phyloP scores from a whole-genome alignment of 1,284 basidiomycete species.

The Heterobasidion parviporum region DNA sequence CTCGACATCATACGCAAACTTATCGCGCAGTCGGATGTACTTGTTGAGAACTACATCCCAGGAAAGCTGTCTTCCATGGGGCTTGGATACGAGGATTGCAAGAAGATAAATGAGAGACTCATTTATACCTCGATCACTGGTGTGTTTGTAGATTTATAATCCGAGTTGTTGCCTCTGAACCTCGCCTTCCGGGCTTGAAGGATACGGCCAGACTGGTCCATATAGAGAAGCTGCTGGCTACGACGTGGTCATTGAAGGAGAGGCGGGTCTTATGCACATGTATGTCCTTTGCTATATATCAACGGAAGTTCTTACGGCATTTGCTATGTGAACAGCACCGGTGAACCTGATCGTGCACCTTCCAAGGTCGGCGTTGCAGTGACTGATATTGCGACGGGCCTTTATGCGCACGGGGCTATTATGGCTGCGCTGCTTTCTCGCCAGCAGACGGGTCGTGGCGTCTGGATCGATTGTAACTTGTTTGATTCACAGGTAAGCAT shows the following conservation, averaged over 20 bases:
- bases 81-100: conserved; percentile 81
- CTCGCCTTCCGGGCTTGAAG: conserved; percentile 27
- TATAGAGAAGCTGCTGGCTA: conserved; percentile 81
- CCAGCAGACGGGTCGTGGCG: conserved; percentile 78
- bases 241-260: conserved; percentile 86
- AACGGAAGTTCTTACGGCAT: neutral
- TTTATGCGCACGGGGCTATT: conserved; percentile 92
- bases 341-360: conserved; percentile 81
- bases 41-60: conserved; percentile 83
- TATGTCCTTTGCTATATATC: conserved; percentile 20
- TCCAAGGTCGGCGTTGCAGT: conserved; percentile 90
- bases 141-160: conserved; percentile 16
- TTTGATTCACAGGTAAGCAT: conserved; percentile 73
- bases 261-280: conserved; percentile 94
- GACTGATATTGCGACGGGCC: conserved; percentile 86
- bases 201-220: conserved; percentile 92
- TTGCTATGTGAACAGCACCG: conserved; percentile 34
- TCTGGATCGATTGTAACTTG: conserved; percentile 86
- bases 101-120: conserved; percentile 71
- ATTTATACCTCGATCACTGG: conserved; percentile 91
- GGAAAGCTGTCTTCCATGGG: conserved; percentile 84
- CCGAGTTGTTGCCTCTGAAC: neutral
- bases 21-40: conserved; percentile 71
- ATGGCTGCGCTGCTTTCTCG: conserved; percentile 85
- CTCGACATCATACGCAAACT: conserved; percentile 73